Percentiles rank a stretch among this genome's conserved stretches.
phyloP scores from a whole-genome alignment of 306 rosid genomes.

The Quercus dentata region DNA sequence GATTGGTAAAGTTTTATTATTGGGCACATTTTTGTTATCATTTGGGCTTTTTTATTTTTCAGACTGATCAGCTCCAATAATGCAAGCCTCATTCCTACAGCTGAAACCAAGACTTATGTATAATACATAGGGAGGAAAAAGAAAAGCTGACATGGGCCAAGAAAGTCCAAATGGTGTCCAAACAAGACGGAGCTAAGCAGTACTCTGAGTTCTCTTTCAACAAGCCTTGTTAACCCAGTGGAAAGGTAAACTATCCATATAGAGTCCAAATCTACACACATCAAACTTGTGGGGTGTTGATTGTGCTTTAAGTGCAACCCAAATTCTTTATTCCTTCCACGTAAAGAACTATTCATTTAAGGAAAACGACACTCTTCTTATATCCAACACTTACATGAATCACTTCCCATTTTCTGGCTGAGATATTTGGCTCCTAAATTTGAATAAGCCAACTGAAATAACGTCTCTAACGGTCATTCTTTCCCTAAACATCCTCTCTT shows the following conservation, averaged over 20 bases:
- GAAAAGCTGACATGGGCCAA: background rate
- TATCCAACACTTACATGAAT: conserved; percentile 17
- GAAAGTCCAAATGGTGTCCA: background rate
- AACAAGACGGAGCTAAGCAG: background rate
- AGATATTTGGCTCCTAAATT: conserved; percentile 55
- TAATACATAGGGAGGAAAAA: background rate
- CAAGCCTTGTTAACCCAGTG: background rate
- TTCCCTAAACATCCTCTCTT: conserved; percentile 11
- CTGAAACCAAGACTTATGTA: background rate
- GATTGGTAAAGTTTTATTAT: too few relatives aligned
- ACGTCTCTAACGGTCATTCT: conserved; percentile 36
- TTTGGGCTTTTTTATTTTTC: too few relatives aligned
- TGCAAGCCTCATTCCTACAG: background rate
- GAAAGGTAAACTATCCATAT: conserved; percentile 30
- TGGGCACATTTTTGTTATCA: too few relatives aligned
- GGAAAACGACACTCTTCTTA: conserved; percentile 5
- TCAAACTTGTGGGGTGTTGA: conserved; percentile 41
- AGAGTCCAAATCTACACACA: background rate
- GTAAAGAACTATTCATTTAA: conserved; percentile 43
- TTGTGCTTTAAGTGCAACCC: conserved; percentile 80
- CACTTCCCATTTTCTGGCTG: conserved; percentile 15
- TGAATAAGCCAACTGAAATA: conserved; percentile 38
- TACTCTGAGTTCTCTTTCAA: background rate
- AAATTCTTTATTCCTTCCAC: conserved; percentile 57
- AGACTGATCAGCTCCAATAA: background rate